Evolutionary conservation across 495 filamentous ascomycete species (phyloP), one percentile per base, ranked within the genome.

Genomic region (Talaromyces nanjingensis): DNA sequence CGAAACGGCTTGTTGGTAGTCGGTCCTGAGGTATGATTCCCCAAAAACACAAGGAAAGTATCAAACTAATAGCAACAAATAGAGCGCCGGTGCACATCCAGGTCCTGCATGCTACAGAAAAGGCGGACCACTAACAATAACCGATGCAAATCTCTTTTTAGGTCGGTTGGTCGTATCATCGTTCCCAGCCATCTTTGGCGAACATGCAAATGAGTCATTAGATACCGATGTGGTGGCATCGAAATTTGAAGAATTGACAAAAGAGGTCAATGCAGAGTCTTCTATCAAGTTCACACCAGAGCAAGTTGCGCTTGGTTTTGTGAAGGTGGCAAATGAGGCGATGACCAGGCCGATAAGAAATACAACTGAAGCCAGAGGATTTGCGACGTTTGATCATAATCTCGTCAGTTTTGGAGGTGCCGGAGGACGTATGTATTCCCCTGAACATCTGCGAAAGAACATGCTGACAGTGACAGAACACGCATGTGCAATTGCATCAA

Each of bases 201-300:
- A 90, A 71, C 88, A 91, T 47, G 94, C 98, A 70, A 81, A 97
- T 64, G 89, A 97, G 71, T 89, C 87, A 0, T 74, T 98, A 9
- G 94, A 98, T 71, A 79, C 82, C 9, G 83, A 89, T 60, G 89
- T 89, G 0, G 94, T 90, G 59, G 81, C 88, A 65, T 86, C 85
- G 67, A 79, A 90, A 5, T 91, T 98, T 66, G 76, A 87, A 56
- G 86, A 93, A 63, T 77, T 98, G 45, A 87, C 93, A 0, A 81
- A 89, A 9, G 81, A 89, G 62, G 88, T 98, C 66, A 93, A 96
- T 67, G 77, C 81, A 58, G 87, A 90, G 47, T 68, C 72, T 14
- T 25, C 60, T 18, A 16, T 45, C 6, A 68, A 86, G 45, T 93
- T 96, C 84, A 89, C 82, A 2, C 69, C 89, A 0, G 94, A 98